Evolutionary conservation across 352 stramenopile genomes (phyloP).

Genomic region (Phytopythium aichiense): DNA sequence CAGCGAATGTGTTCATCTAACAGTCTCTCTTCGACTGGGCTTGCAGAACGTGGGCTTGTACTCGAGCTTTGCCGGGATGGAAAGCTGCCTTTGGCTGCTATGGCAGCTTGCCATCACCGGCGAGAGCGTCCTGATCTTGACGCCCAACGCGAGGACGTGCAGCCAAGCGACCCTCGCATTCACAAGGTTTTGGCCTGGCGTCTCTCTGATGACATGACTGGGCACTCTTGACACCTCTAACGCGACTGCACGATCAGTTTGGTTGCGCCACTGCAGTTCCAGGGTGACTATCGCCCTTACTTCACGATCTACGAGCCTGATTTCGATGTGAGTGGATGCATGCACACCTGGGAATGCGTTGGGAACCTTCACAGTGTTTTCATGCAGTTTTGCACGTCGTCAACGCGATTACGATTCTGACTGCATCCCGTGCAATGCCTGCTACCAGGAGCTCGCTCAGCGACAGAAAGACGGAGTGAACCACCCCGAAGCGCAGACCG

Average conservation of each 20-base stretch:
- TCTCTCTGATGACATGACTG: not conserved
- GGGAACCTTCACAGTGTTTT: no score
- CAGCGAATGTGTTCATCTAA: not conserved
- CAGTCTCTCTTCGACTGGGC: not conserved
- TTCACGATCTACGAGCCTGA: conserved; percentile 85
- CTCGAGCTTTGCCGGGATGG: conserved; percentile 77
- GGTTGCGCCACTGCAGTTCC: conserved; percentile 74
- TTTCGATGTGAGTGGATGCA: conserved; percentile 60
- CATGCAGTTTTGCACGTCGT: no score
- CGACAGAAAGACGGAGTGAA: conserved; percentile 56
- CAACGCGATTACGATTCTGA: no score
- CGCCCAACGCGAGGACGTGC: conserved; percentile 73
- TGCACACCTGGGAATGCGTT: no score
- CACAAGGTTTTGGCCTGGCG: conserved; percentile 34
- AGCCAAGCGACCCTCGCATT: conserved; percentile 79
- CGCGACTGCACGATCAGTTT: conserved; percentile 32
- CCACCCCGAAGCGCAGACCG: conserved; percentile 37
- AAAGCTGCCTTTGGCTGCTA: conserved; percentile 70
- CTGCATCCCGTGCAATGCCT: not conserved
- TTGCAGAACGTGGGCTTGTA: conserved; percentile 73
- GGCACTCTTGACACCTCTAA: not conserved
- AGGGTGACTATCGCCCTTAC: conserved; percentile 82
- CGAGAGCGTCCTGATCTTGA: conserved; percentile 76
- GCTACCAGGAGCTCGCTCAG: conserved; percentile 36
- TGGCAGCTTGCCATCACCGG: conserved; percentile 86